Conservation (phyloP, 768 basidiomycete genomes). For the Pleurotus salmoneostramineus region DNA sequence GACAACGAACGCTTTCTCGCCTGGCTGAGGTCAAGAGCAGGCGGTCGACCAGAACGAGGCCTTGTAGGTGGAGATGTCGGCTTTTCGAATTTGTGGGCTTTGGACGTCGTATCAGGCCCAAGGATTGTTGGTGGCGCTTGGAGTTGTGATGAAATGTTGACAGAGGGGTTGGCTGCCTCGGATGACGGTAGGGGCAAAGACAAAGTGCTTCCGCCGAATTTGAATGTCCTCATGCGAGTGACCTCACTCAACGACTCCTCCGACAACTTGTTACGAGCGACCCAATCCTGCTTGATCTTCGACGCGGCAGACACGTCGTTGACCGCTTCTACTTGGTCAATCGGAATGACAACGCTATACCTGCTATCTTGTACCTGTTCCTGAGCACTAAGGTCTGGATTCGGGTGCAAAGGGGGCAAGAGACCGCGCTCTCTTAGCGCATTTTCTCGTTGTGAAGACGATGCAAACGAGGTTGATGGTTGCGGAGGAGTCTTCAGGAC, state of each 20-base stretch:
- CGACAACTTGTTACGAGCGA: slow-evolving; percentile 30
- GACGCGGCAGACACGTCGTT: slow-evolving; percentile 40
- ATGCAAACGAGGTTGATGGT: slow-evolving; percentile 17
- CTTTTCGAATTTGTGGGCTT: neutral
- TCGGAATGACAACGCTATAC: slow-evolving; percentile 28
- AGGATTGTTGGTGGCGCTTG: slow-evolving; percentile 6
- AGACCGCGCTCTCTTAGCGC: slow-evolving; percentile 61
- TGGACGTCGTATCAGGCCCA: neutral
- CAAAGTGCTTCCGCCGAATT: slow-evolving; percentile 26
- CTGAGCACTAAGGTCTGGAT: slow-evolving; percentile 37
- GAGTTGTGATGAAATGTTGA: slow-evolving; percentile 4
- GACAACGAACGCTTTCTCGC: neutral
- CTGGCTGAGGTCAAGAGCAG: slow-evolving; percentile 2
- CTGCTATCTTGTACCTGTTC: slow-evolving; percentile 31
- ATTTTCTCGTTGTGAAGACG: slow-evolving; percentile 43
- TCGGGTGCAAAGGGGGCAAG: slow-evolving; percentile 41
- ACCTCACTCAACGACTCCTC: slow-evolving; percentile 14
- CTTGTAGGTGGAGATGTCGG: neutral
- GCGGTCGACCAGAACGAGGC: slow-evolving; percentile 2
- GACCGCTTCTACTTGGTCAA: slow-evolving; percentile 11
- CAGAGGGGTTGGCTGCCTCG: neutral
- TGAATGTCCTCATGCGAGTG: neutral
- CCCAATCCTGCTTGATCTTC: slow-evolving; percentile 52
- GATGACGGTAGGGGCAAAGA: neutral
- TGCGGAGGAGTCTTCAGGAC: slow-evolving; percentile 12